Evolutionary conservation across 768 basidiomycete species (phyloP).

Genomic region (Suillus spraguei): DNA sequence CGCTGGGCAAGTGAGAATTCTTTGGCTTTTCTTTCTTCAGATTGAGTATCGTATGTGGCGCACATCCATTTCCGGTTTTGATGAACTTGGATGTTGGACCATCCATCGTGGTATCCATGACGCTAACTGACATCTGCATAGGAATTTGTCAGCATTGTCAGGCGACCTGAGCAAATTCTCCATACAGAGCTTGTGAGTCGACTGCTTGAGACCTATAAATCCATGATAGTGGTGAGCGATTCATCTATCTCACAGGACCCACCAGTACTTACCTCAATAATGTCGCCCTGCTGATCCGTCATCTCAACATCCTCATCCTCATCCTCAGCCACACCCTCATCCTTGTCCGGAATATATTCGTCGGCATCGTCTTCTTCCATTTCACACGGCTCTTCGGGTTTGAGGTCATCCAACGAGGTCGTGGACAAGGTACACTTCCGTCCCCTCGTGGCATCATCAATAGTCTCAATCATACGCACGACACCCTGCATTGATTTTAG

Average conservation of each 20-base stretch:
- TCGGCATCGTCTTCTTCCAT: neutral
- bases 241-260: conserved; percentile 1
- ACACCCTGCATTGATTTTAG: neutral
- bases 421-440: neutral
- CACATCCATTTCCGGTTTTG: no score
- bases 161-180: neutral
- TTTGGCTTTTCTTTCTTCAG: neutral
- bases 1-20: neutral
- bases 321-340: no score
- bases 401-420: neutral
- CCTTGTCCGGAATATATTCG: no score
- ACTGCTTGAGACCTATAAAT: neutral
- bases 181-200: neutral
- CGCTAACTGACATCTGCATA: no score
- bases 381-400: neutral
- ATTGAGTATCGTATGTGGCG: no score
- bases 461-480: neutral
- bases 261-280: conserved; percentile 1
- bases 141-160: no score
- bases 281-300: neutral
- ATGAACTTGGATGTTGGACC: no score
- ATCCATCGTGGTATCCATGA: no score
- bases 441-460: neutral
- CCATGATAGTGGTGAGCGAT: neutral
- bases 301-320: neutral